Base-by-base conservation (phyloP, 2,329 filamentous ascomycete genomes). In the Raffaelea ambrosiae region DNA sequence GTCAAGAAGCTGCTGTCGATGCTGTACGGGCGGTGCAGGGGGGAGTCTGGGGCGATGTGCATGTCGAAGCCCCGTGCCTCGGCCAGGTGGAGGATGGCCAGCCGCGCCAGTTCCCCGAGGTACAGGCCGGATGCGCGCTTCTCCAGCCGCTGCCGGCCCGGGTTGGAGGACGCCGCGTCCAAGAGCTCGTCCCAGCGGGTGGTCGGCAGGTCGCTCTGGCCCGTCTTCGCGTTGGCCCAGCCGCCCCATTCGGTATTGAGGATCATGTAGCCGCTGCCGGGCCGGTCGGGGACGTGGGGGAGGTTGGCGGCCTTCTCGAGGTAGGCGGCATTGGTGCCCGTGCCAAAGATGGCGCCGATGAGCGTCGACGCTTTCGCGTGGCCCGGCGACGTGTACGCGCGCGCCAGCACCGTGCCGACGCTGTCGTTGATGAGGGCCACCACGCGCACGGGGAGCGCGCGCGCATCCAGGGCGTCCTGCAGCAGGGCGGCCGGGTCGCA, bases 111-210 rank as follows among this genome's bases (percentile, higher is more conserved):
- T 65, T 98, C 93, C 46, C 93, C 93, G 40, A 98, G 68, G 69
- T 96, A 98, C 91, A 97, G 95, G 61, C 93, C 93, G 0, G 88
- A 95, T n/a, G 97, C 84, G 42, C 90, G 85, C 76, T 98, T 98
- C 71, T 98, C 93, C 61, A 97, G 96, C 86, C 96, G 95, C 63
- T 98, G 93, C 52, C 93, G 80, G 18, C 93, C 91, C 0, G 88
- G 89, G 66, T 98, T 96, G 55, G 87, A 81, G 54, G 84, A 91
- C 51, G 83, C 79, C 44, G 71, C 70, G 64, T 98, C 91, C 22
- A 98, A 73, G 47, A 80, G 75, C 44, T 72, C 69, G 61, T 98
- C 93, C 69, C 89, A 96, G 0, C 78, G 72, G 0, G 90, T 97
- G 57, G 81, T 83, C 40, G 91, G 91, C 36, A 97, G 74, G 22